A percentile compares a stretch with the other conserved stretches of the same genome.
Evolutionary conservation across 2,329 filamentous ascomycete genomes (phyloP).

Genomic region (Thelonectria discophora): DNA sequence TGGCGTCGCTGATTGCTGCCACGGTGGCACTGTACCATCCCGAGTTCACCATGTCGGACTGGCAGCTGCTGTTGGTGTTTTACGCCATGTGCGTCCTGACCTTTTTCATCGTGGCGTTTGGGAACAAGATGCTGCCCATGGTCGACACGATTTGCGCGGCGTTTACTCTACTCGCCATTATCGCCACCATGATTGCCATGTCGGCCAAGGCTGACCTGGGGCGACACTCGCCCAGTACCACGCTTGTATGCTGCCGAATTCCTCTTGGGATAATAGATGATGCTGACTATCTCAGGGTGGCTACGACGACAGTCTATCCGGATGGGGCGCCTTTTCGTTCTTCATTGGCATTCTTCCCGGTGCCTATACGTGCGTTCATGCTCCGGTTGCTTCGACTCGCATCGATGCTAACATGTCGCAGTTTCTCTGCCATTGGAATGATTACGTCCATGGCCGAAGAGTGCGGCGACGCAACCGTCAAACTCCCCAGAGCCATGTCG

Average conservation of each 20-base stretch:
- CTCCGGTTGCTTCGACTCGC: accelerated
- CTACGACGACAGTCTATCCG: conserved; percentile 73
- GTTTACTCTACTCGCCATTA: conserved; percentile 75
- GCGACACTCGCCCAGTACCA: conserved; percentile 62
- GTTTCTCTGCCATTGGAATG: conserved; percentile 59
- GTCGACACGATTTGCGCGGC: conserved; percentile 76
- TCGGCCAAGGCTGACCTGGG: conserved; percentile 68
- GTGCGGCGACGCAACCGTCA: conserved; percentile 65
- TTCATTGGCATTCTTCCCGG: conserved; percentile 60
- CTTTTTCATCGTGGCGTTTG: conserved; percentile 73
- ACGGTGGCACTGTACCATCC: conserved; percentile 71
- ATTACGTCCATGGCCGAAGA: conserved; percentile 66
- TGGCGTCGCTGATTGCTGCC: conserved; percentile 72
- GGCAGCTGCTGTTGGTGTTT: conserved; percentile 76
- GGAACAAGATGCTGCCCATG: conserved; percentile 63
- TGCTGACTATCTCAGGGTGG: conserved; percentile 58
- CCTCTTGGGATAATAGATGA: background rate
- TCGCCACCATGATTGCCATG: conserved; percentile 74
- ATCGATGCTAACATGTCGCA: background rate
- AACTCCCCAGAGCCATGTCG: conserved; percentile 73
- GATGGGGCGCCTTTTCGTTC: conserved; percentile 73
- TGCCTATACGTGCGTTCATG: conserved; percentile 43
- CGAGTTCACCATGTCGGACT: conserved; percentile 54
- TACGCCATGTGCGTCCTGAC: conserved; percentile 70
- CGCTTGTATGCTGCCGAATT: conserved; percentile 28